Evolutionary conservation across 225 moss, liverwort and hornwort species (phyloP).

Genomic region (Marchantia polymorpha): DNA sequence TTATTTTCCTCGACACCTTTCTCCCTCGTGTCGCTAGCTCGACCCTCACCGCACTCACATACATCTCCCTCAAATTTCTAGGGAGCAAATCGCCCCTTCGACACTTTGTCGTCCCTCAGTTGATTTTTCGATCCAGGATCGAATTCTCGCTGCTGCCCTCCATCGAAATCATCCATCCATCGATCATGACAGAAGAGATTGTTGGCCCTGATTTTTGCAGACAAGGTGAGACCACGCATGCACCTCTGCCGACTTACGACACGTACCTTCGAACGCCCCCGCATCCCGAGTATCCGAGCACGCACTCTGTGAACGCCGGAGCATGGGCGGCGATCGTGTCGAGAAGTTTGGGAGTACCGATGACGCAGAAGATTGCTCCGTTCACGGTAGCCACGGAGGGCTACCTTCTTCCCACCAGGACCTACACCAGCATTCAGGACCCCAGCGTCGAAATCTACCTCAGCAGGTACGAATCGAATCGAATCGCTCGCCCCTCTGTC

Average conservation of each 20-base stretch:
- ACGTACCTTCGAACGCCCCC: constrained; percentile 48
- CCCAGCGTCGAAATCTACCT: constrained; percentile 39
- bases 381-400: constrained; percentile 61
- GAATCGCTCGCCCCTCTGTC: not conserved
- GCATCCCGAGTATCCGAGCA: constrained; percentile 79
- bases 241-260: constrained; percentile 44
- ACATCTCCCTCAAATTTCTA: not conserved
- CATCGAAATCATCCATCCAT: too few relatives aligned
- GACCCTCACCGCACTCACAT: not conserved
- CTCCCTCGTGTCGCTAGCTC: too few relatives aligned
- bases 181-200: not conserved
- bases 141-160: too few relatives aligned
- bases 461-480: constrained; percentile 56
- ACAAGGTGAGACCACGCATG: constrained; percentile 62
- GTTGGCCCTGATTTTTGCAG: constrained; percentile 21
- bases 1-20: not conserved
- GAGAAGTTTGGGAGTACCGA: constrained; percentile 41
- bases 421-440: constrained; percentile 42
- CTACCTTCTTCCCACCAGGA: constrained; percentile 50
- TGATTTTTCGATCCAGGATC: not conserved
- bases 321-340: constrained; percentile 56
- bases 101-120: not conserved
- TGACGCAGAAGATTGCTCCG: constrained; percentile 31
- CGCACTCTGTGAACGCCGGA: constrained; percentile 63
- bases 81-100: not conserved